Conservation (phyloP, 225 moss, liverwort and hornwort species). For the Polytrichum commune region DNA sequence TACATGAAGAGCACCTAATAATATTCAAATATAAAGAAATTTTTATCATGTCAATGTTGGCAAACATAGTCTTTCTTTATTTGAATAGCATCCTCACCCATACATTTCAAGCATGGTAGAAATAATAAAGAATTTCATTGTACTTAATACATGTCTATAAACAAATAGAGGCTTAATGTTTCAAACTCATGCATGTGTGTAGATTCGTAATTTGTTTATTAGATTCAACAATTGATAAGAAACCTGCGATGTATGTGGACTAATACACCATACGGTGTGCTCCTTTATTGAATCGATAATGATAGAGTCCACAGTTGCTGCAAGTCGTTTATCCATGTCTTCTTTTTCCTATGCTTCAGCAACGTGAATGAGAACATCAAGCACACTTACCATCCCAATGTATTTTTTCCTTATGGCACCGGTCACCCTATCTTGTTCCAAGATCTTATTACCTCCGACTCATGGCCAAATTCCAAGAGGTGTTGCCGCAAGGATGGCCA, state of each 20-base stretch:
- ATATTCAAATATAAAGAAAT: too few species aligned
- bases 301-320: slow-evolving; percentile 48
- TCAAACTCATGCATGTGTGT: too few species aligned
- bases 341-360: slow-evolving; percentile 44
- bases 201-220: too few species aligned
- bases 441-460: slow-evolving; percentile 78
- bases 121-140: too few species aligned
- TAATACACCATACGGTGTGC: slow-evolving; percentile 83
- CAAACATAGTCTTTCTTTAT: too few species aligned
- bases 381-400: slow-evolving; percentile 91
- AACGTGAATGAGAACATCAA: slow-evolving; percentile 81
- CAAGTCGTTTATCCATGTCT: slow-evolving; percentile 41
- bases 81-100: too few species aligned
- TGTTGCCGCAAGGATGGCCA: slow-evolving; percentile 84
- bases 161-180: not conserved
- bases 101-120: too few species aligned
- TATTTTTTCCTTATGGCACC: slow-evolving; percentile 84
- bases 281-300: slow-evolving; percentile 86
- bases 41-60: too few species aligned
- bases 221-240: not conserved
- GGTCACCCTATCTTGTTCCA: slow-evolving; percentile 75
- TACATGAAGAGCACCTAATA: too few species aligned
- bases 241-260: slow-evolving; percentile 74
- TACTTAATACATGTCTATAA: not conserved
- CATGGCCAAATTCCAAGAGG: slow-evolving; percentile 94